These are phyloP conservation scores for Carpinus viminea DNA, from an alignment of 306 rosid genomes.

Conservation along the genomic window DNA sequence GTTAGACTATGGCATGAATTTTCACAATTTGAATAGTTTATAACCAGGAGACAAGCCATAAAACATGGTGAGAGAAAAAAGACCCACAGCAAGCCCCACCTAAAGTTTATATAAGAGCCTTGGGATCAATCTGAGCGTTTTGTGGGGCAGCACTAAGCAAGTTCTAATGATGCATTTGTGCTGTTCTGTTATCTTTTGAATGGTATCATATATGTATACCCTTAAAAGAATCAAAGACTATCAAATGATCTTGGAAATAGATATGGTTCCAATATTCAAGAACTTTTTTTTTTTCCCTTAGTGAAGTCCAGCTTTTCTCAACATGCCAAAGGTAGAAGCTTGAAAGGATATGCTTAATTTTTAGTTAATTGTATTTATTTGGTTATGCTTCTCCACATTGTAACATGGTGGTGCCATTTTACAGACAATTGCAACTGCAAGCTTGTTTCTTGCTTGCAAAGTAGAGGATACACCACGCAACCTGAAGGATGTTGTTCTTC, in stretches of 20 bases:
- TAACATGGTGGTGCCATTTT: constrained; percentile 6
- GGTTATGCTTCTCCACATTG: not conserved
- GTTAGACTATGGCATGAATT: not conserved
- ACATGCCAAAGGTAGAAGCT: not conserved
- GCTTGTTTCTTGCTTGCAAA: constrained; percentile 52
- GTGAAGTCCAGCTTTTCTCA: not conserved
- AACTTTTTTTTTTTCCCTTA: not conserved
- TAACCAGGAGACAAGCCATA: not conserved
- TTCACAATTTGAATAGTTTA: not conserved
- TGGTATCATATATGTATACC: not conserved
- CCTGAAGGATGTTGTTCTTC: constrained; percentile 45
- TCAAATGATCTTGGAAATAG: not conserved
- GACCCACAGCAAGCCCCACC: too few relatives aligned
- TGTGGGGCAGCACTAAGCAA: too few relatives aligned
- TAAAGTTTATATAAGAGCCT: too few relatives aligned
- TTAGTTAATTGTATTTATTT: not conserved
- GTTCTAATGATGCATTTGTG: not conserved
- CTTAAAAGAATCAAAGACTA: not conserved
- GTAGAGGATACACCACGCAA: constrained; percentile 48
- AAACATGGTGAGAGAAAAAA: too few relatives aligned
- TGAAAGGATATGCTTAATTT: not conserved
- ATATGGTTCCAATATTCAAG: not conserved
- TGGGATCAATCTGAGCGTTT: too few relatives aligned
- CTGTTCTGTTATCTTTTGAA: not conserved
- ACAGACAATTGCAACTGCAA: constrained; percentile 49